Percentiles rank a stretch among this genome's conserved stretches.
phyloP scores from a whole-genome alignment of 2,329 filamentous ascomycete genomes.

The Harringtonia aguacate region DNA sequence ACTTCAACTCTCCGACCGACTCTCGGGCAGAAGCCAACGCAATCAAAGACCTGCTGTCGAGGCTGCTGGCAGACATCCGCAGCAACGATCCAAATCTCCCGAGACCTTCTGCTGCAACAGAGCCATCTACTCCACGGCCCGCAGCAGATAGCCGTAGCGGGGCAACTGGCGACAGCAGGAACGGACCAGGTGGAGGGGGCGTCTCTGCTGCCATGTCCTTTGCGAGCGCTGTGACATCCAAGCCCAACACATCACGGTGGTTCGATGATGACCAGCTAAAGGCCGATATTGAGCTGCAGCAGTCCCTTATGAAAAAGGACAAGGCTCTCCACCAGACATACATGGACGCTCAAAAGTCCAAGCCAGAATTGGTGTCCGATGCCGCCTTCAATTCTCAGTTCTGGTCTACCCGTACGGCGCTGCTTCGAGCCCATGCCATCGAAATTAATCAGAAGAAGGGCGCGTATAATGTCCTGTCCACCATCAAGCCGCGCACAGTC shows the following conservation, averaged over 20 bases:
- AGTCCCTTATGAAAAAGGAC: constrained; percentile 78
- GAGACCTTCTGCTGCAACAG: constrained; percentile 27
- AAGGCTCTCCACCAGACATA: constrained; percentile 70
- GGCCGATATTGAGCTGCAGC: constrained; percentile 70
- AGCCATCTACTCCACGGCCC: constrained; percentile 9
- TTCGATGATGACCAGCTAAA: constrained; percentile 76
- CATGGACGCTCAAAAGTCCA: constrained; percentile 70
- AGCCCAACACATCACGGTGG: constrained; percentile 49
- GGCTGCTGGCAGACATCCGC: constrained; percentile 62
- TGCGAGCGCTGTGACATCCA: constrained; percentile 54
- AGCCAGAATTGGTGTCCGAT: constrained; percentile 72
- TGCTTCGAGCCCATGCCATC: constrained; percentile 83
- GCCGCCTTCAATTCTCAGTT: constrained; percentile 84
- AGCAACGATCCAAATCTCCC: constrained; percentile 36
- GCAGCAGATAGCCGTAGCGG: not conserved
- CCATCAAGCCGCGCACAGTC: constrained; percentile 70
- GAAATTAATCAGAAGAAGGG: constrained; percentile 79
- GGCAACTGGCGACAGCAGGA: constrained; percentile 24
- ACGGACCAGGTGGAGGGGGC: constrained; percentile 24
- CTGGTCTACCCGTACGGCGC: constrained; percentile 79
- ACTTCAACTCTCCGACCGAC: constrained; percentile 68
- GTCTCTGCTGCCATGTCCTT: constrained; percentile 66
- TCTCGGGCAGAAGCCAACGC: constrained; percentile 76
- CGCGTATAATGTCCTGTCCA: constrained; percentile 86
- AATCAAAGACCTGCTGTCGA: constrained; percentile 72